Base-by-base conservation (phyloP, 306 rosid species). In the Ormosia emarginata region DNA sequence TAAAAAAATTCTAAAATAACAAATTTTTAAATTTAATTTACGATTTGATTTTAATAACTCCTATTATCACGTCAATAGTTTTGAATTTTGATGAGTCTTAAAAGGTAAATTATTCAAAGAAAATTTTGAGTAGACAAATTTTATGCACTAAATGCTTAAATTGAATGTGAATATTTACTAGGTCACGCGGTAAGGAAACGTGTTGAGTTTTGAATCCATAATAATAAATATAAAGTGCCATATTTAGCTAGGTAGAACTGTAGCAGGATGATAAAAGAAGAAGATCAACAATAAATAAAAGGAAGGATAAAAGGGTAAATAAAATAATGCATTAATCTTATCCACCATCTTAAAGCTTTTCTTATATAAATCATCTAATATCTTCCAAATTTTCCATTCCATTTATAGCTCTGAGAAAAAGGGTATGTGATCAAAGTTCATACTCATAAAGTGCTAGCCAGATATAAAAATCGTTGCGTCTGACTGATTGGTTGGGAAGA, bases 271-370 rank as follows among this genome's bases (percentile, higher is more conserved):
- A n/a, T n/a, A n/a, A n/a, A n/a, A n/a, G 6, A 52, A 37, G 72
- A 78, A 81, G 34, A 81, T 70, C 3, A 59, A 44, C 29, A 56
- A 39, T 66, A 40, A 47, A 29, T 8, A 36, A 70, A 61, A 64
- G 0, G 24, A 50, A 68, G 34, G 40, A 77, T 18, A 44, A 44
- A 15, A 34, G 9, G 0, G 3, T 50, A 66, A 30, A 43, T 5
- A 1, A 17, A 57, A 74, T 32, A 32, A 43, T n/a, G 34, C 79
- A 13, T 77, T 76, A 67, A 74, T 81, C 88, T 84, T 87, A 84
- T 81, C 88, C 82, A 53, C 86, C 76, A 65, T 44, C 52, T 55
- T 52, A 30, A 5, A 62, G 24, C 18, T 7, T 79, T 75, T 49
- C 78, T 50, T 83, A 72, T 84, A 70, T 84, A 70, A 36, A 83